Percentiles rank a stretch among this genome's conserved stretches.
Evolutionary conservation across 1,139 yeast genomes (phyloP).

Genomic region (Candida pseudocylindracea): DNA sequence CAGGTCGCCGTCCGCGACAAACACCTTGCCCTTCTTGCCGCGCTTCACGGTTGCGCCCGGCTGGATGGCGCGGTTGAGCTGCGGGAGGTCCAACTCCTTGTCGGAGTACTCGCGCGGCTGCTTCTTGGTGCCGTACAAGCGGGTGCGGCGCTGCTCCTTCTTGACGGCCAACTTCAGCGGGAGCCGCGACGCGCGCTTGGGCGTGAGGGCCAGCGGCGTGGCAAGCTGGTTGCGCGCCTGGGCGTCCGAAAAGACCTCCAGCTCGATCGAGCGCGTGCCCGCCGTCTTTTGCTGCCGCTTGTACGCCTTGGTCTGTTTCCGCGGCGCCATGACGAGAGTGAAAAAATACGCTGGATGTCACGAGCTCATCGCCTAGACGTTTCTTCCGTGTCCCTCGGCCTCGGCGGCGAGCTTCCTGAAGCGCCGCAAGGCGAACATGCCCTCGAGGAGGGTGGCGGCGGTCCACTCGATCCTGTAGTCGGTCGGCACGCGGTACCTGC

Average conservation of each 20-base stretch:
- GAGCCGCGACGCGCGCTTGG: conserved; percentile 29
- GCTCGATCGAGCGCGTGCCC: conserved; percentile 27
- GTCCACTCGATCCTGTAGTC: too few relatives aligned
- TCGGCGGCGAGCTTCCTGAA: too few relatives aligned
- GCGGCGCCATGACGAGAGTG: too few relatives aligned
- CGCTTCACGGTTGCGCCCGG: conserved; percentile 63
- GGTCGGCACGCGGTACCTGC: too few relatives aligned
- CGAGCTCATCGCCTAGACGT: too few relatives aligned
- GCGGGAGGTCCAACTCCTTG: conserved; percentile 58
- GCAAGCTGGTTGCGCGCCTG: conserved; percentile 43
- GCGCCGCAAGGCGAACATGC: too few relatives aligned
- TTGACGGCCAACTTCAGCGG: conserved; percentile 30
- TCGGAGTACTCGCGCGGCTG: conserved; percentile 42
- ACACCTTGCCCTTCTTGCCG: conserved; percentile 89
- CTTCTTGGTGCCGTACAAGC: conserved; percentile 51
- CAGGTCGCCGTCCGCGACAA: conserved; percentile 52
- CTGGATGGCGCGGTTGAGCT: conserved; percentile 56
- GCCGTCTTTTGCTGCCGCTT: too few relatives aligned
- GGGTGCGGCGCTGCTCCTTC: conserved; percentile 39
- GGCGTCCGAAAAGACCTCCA: conserved; percentile 44
- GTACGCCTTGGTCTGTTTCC: too few relatives aligned
- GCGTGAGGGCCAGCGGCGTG: conserved; percentile 38
- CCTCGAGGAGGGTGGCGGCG: too few relatives aligned
- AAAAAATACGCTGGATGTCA: too few relatives aligned
- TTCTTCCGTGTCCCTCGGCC: too few relatives aligned